Percentiles rank a stretch among this genome's conserved stretches.
Evolutionary conservation across 352 stramenopile genomes (phyloP).

Genomic region (Elongisporangium prolatum): DNA sequence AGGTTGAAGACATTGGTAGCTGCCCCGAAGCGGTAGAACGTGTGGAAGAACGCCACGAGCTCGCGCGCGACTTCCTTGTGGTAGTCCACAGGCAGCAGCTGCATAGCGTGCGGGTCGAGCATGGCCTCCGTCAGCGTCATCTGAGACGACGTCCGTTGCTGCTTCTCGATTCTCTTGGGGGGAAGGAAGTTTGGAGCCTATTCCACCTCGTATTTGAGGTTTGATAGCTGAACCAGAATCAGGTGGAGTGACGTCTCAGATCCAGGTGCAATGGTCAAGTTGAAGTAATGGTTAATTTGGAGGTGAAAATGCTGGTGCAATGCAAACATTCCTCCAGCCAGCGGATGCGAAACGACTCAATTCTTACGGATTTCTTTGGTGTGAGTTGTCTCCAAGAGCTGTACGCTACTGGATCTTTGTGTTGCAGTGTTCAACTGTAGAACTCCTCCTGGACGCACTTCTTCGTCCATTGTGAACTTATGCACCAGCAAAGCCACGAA

Average conservation of each 20-base stretch:
- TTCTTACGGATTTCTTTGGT: no score
- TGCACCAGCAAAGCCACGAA: no score
- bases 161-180: conserved; percentile 7
- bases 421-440: no score
- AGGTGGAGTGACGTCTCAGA: background rate
- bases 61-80: conserved; percentile 59
- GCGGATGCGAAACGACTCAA: no score
- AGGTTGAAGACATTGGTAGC: conserved; percentile 53
- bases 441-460: no score
- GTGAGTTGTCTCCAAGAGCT: no score
- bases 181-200: background rate
- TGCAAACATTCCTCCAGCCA: no score
- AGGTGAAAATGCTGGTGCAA: no score
- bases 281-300: no score
- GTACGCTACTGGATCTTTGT: no score
- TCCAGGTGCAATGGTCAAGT: background rate
- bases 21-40: conserved; percentile 70
- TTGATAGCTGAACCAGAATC: background rate
- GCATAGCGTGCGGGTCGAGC: conserved; percentile 13
- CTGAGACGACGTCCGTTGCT: background rate
- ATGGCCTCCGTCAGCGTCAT: background rate
- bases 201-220: background rate
- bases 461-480: no score
- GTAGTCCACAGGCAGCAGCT: conserved; percentile 63
- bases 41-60: conserved; percentile 72